These are phyloP conservation scores for Cladobotryum mycophilum DNA, from an alignment of 2,329 filamentous ascomycete genomes.

Conservation along the genomic window DNA sequence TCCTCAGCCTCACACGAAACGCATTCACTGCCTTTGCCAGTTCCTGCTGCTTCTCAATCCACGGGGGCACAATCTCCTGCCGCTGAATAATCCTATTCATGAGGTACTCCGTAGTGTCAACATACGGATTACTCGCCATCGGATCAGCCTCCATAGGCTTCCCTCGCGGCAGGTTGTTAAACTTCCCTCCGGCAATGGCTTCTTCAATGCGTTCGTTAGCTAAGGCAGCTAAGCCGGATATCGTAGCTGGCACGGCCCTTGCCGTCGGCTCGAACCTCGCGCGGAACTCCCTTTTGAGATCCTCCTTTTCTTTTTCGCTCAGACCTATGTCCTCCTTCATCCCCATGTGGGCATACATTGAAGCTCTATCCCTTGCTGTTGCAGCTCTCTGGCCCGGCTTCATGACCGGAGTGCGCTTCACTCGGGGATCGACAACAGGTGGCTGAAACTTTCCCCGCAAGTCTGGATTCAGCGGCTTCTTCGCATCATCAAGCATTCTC, in stretches of 20 bases:
- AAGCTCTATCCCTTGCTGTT: conserved; percentile 51
- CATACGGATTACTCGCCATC: conserved; percentile 77
- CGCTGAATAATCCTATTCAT: conserved; percentile 98
- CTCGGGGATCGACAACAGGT: conserved; percentile 46
- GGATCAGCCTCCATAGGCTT: conserved; percentile 75
- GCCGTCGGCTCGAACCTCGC: conserved; percentile 73
- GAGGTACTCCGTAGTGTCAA: conserved; percentile 95
- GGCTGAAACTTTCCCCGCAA: conserved; percentile 42
- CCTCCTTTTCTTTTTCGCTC: conserved; percentile 65
- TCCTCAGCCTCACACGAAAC: conserved; percentile 69
- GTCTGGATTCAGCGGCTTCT: conserved; percentile 57
- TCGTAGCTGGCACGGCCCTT: conserved; percentile 65
- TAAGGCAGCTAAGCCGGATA: conserved; percentile 72
- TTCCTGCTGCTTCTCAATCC: conserved; percentile 99
- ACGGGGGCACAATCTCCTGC: conserved; percentile 91
- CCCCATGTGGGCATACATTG: conserved; percentile 44
- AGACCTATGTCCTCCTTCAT: conserved; percentile 45
- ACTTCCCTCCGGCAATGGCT: conserved; percentile 86
- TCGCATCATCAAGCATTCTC: conserved; percentile 77
- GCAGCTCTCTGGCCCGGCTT: conserved; percentile 43
- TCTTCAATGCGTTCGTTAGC: conserved; percentile 92
- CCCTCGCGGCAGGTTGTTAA: conserved; percentile 74
- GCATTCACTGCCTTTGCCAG: conserved; percentile 59
- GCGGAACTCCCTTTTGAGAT: conserved; percentile 64
- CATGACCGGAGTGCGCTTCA: conserved; percentile 33